A percentile compares a stretch with the other conserved stretches of the same genome.
Conservation (phyloP, 2,329 filamentous ascomycete genomes). For the Paradendryphiella salina region DNA sequence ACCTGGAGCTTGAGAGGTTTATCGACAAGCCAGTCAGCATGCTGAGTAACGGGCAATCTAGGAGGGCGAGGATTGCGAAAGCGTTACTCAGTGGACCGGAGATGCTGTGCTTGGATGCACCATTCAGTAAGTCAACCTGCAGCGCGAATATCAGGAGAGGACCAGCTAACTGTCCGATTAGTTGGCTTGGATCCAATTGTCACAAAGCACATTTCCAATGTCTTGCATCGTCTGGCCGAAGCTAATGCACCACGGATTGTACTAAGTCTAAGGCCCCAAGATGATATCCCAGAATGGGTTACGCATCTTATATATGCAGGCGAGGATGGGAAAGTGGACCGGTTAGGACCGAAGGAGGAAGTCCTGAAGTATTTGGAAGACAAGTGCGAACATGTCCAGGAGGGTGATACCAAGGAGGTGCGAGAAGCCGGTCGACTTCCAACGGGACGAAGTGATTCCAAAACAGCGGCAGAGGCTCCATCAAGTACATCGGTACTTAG, state of each 20-base stretch:
- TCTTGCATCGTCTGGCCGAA: conserved; percentile 70
- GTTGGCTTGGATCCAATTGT: conserved; percentile 91
- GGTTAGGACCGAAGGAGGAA: conserved; percentile 66
- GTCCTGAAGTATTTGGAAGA: conserved; percentile 57
- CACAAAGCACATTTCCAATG: conserved; percentile 67
- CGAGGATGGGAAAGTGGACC: conserved; percentile 65
- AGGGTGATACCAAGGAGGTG: conserved; percentile 22
- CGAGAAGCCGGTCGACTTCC: conserved; percentile 37
- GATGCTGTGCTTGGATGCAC: conserved; percentile 79
- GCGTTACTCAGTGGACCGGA: conserved; percentile 79
- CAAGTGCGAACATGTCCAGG: conserved; percentile 32
- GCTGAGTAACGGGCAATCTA: conserved; percentile 89
- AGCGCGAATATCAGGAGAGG: neutral
- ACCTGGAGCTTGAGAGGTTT: conserved; percentile 70
- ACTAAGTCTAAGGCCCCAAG: conserved; percentile 79
- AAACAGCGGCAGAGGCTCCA: neutral
- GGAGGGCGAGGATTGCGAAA: conserved; percentile 83
- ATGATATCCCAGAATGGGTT: conserved; percentile 86
- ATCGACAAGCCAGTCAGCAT: conserved; percentile 83
- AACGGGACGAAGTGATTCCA: conserved; percentile 25
- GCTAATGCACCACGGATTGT: conserved; percentile 71
- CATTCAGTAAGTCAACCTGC: conserved; percentile 65
- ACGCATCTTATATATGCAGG: conserved; percentile 78
- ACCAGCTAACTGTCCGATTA: conserved; percentile 24
- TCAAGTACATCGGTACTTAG: conserved; percentile 21